phyloP scores from a whole-genome alignment of 306 rosid genomes.

The Quercus agrifolia region DNA sequence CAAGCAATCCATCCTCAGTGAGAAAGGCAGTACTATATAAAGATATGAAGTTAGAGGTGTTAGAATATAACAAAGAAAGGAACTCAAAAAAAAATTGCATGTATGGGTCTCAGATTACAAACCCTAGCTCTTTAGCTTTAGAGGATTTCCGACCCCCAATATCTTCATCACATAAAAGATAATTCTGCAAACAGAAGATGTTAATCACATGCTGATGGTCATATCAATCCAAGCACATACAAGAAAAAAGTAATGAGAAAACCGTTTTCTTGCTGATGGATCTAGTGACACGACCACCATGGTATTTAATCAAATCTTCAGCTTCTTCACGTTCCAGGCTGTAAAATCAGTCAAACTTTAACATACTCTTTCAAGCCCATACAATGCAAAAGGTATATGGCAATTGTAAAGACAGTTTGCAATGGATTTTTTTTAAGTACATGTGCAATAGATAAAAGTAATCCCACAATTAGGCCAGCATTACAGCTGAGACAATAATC shows the following conservation, averaged over 20 bases:
- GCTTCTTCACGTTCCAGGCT: constrained; percentile 99
- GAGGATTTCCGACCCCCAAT: constrained; percentile 87
- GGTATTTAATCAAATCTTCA: constrained; percentile 92
- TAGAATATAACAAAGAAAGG: constrained; percentile 1
- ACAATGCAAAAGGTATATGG: not conserved
- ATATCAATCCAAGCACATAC: constrained; percentile 13
- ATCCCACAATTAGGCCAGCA: not conserved
- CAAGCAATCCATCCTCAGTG: constrained; percentile 93
- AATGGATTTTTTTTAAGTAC: too few relatives aligned
- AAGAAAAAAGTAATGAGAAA: constrained; percentile 23
- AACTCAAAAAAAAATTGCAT: constrained; percentile 12
- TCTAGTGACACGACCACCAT: constrained; percentile 93
- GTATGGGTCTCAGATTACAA: constrained; percentile 28
- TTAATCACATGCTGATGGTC: constrained; percentile 15
- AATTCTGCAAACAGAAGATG: constrained; percentile 61
- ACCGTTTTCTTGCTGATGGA: constrained; percentile 98
- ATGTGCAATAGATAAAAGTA: not conserved
- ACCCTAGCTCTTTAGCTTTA: constrained; percentile 97
- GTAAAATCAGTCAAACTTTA: constrained; percentile 18
- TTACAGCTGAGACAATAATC: not conserved
- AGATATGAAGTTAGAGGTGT: not conserved
- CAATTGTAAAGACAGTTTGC: not conserved
- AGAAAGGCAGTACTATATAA: constrained; percentile 66
- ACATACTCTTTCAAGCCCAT: constrained; percentile 17
- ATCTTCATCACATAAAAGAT: constrained; percentile 93